Evolutionary conservation across 2,329 filamentous ascomycete species (phyloP).

Genomic region (Annulohypoxylon truncatum): DNA sequence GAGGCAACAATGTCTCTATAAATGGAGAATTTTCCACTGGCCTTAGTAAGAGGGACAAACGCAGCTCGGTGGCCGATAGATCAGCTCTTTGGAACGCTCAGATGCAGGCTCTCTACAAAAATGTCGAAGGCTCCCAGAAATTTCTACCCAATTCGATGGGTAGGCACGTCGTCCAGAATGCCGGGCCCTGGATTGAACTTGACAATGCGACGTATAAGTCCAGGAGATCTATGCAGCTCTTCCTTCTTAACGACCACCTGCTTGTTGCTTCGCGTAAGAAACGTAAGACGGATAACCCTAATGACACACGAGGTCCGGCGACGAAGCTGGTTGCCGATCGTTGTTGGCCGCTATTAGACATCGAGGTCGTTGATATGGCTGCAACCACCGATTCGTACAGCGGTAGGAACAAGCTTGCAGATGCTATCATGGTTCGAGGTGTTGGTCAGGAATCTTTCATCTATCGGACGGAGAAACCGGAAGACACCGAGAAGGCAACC

Average conservation of each 20-base stretch:
- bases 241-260: constrained; percentile 93
- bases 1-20: constrained; percentile 60
- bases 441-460: constrained; percentile 93
- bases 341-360: constrained; percentile 93
- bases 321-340: constrained; percentile 91
- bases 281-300: constrained; percentile 79
- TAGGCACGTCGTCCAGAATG: constrained; percentile 94
- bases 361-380: constrained; percentile 90
- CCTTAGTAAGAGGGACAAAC: constrained; percentile 79
- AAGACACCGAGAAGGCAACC: constrained; percentile 80
- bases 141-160: constrained; percentile 90
- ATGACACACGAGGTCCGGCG: constrained; percentile 63
- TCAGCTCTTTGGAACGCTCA: constrained; percentile 76
- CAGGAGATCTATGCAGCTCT: constrained; percentile 86
- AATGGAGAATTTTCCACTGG: constrained; percentile 65
- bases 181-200: constrained; percentile 92
- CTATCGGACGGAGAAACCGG: constrained; percentile 87
- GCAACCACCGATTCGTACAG: constrained; percentile 69
- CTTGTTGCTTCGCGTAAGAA: constrained; percentile 93
- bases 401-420: constrained; percentile 74
- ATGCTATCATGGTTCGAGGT: constrained; percentile 88
- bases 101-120: constrained; percentile 90
- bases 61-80: constrained; percentile 84
- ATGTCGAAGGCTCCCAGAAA: constrained; percentile 97
- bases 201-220: constrained; percentile 98